A percentile compares a stretch with the other conserved stretches of the same genome.
Evolutionary conservation across 129 eudicot genomes (phyloP).

Genomic region (Arctium minus): DNA sequence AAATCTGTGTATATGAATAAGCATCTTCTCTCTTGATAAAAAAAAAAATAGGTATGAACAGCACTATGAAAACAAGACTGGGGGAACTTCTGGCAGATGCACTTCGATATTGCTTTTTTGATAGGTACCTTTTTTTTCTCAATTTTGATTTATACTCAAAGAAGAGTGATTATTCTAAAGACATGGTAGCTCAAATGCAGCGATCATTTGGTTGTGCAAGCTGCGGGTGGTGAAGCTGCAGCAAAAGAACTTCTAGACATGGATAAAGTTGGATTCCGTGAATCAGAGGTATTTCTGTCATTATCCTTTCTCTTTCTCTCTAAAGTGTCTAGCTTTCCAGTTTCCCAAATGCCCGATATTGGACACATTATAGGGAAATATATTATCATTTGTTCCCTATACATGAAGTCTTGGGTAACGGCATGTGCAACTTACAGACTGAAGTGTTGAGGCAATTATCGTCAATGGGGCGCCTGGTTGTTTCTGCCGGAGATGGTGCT

Average conservation of each 20-base stretch:
- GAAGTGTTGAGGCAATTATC: slow-evolving; percentile 93
- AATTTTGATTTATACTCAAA: not conserved
- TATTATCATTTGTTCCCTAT: not conserved
- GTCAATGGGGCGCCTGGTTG: slow-evolving; percentile 93
- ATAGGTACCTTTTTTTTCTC: slow-evolving; percentile 51
- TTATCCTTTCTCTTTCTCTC: not conserved
- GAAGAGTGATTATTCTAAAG: slow-evolving; percentile 6
- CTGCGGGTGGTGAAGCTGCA: slow-evolving; percentile 67
- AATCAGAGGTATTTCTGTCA: slow-evolving; percentile 60
- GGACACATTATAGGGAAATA: not conserved
- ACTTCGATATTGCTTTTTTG: slow-evolving; percentile 79
- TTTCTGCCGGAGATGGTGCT: slow-evolving; percentile 93
- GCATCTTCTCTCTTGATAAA: not conserved
- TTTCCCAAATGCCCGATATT: not conserved
- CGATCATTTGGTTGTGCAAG: slow-evolving; percentile 88
- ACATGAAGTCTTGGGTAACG: not conserved
- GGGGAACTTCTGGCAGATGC: slow-evolving; percentile 79
- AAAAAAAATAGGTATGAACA: slow-evolving; percentile 56
- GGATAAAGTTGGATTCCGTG: slow-evolving; percentile 69
- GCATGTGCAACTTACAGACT: slow-evolving; percentile 44
- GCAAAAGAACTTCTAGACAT: slow-evolving; percentile 51
- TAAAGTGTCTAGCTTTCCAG: not conserved
- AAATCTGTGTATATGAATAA: not conserved
- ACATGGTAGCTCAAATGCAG: slow-evolving; percentile 39
- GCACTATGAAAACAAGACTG: slow-evolving; percentile 53